Evolutionary conservation across 2,329 filamentous ascomycete genomes (phyloP).

Genomic region (Exophiala sp.): DNA sequence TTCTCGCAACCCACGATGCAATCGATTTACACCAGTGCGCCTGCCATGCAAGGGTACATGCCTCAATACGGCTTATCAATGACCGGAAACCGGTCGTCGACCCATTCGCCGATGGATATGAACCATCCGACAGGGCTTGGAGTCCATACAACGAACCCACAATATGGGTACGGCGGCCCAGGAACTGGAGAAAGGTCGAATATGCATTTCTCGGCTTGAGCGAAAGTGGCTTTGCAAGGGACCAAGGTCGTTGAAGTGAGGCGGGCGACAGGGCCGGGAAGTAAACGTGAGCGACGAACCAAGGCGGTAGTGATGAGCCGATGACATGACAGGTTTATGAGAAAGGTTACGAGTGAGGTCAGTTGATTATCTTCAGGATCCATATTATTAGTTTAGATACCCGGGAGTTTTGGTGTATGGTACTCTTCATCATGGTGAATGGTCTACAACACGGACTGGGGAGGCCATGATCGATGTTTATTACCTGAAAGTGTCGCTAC

Average conservation of each 20-base stretch:
- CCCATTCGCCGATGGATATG: constrained; percentile 5
- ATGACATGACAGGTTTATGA: too few relatives aligned
- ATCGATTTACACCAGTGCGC: constrained; percentile 11
- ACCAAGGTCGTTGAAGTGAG: not conserved
- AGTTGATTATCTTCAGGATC: too few relatives aligned
- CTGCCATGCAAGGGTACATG: constrained; percentile 9
- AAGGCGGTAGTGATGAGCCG: too few relatives aligned
- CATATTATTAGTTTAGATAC: too few relatives aligned
- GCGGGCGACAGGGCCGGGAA: not conserved
- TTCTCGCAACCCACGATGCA: constrained; percentile 14
- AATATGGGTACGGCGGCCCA: constrained; percentile 6
- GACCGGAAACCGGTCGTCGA: constrained; percentile 3
- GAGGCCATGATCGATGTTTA: too few relatives aligned
- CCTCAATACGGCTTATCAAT: constrained; percentile 11
- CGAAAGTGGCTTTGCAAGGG: too few relatives aligned
- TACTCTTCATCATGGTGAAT: too few relatives aligned
- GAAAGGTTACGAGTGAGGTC: too few relatives aligned
- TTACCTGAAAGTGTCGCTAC: too few relatives aligned
- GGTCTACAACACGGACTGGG: too few relatives aligned
- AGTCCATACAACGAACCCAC: constrained; percentile 11
- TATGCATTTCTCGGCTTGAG: constrained; percentile 9
- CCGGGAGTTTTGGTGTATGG: too few relatives aligned
- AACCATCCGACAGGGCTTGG: constrained; percentile 16
- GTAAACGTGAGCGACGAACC: too few relatives aligned
- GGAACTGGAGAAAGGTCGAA: not conserved